Evolutionary conservation across 2,329 filamentous ascomycete genomes (phyloP), one percentile per base, ranked within the genome.

Genomic region (Paracoccidioides brasiliensis): DNA sequence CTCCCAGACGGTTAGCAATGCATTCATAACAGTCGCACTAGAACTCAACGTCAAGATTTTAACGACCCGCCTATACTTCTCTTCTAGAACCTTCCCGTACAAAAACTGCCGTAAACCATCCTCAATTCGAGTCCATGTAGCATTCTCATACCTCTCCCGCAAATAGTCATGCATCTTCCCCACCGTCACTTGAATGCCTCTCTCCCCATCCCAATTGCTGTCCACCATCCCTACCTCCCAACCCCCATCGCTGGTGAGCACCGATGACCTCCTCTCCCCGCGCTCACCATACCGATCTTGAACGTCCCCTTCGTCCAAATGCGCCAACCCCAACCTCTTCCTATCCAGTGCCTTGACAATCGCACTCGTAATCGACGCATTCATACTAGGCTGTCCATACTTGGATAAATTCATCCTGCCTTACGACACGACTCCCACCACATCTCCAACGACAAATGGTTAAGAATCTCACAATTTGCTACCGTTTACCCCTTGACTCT

Each of bases 351-450:
- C 72, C 10, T 70, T 68, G 4, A 82, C 65, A 8, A 83, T 57
- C 9, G 72, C 73, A 48, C 69, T 73, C 42, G 80, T 70, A 33
- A 84, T 81, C 1, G 81, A 77, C 0, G 82, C 78, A 0, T 78
- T 78, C 82, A 86, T 86, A 64, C 78, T 82, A 59, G 82, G 80
- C n/a, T 81, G 76, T 0, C 81, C 80, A 54, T 83, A 82, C 62
- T 83, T 83, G 67, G 79, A 81, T 1, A 86, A 64, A 84, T 79
- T 78, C 83, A 86, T 2, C 76, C 79, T 2, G 73, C 74, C 70
- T 79, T 75, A 12, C 79, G 73, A n/a, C 78, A 64, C 33, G 73
- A 74, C 32, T 65, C 66, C 81, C 82, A 86, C 76, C 80, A 82
- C 5, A 65, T 66, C 0, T 74, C 63, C 22, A 65, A 8, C 12